Evolutionary conservation across 2,329 filamentous ascomycete species (phyloP), one percentile per base, ranked within the genome.

Genomic region (Cephalotrichum gorgonifer): DNA sequence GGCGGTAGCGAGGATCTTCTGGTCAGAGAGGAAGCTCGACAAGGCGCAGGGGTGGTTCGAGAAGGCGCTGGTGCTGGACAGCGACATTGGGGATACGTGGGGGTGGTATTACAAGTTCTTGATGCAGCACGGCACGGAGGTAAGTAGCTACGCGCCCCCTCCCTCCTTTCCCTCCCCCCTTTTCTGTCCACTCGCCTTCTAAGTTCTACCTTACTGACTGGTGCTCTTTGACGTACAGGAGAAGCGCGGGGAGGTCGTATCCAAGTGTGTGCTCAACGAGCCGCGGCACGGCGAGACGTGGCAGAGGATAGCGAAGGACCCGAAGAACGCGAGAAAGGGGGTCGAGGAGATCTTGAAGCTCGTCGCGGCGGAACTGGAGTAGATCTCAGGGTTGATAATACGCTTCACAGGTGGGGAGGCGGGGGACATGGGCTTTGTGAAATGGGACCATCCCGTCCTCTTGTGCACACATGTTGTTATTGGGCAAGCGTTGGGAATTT

Each of bases 11-110:
- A 81, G 93, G 20, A 94, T 97, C 56, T 96, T 98, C 70, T 98
- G 93, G 93, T 83, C 79, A 9, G 93, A 98, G 68, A 78, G 93
- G 50, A 84, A 85, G 62, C 75, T 98, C 23, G 93, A 97, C 57
- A 95, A 96, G 65, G 91, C 93, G 3, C 86, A 90, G 66, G 90
- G 81, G 55, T 98, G 93, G 93, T 98, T 98, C 64, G 89, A 96
- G 68, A 95, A 95, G 68, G 93, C 93, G 0, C 82, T 96, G 50
- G 75, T 95, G 48, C 72, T 93, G 12, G 89, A 98, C 60, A 81
- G 84, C 31, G 90, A 97, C 63, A 71, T 81, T 46, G 93, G 93
- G 46, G 94, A 98, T 69, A 86, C 83, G 11, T 98, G 94, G 94
- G 91, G 89, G 20, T 98, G 91, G 91, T 98, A 96, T 66, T 93